These are phyloP conservation scores for Xanthoparmelia taractica DNA, from an alignment of 495 filamentous ascomycete species.

Conservation along the genomic window DNA sequence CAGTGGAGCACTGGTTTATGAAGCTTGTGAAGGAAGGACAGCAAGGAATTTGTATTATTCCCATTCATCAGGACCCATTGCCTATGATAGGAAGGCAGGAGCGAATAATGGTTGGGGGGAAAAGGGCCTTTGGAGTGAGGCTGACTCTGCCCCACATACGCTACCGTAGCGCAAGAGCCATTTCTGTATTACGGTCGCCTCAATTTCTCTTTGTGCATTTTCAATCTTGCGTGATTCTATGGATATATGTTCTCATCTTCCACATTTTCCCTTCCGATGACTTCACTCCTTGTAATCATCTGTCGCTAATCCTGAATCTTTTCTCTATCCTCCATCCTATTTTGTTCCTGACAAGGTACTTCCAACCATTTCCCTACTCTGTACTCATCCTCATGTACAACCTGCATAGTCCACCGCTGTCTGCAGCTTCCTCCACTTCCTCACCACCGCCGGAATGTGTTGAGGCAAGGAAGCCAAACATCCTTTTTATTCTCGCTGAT, in stretches of 20 bases:
- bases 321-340: neutral
- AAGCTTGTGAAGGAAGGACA: neutral
- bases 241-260: conserved; percentile 1
- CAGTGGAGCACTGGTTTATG: neutral
- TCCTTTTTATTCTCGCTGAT: conserved; percentile 87
- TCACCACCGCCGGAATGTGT: conserved; percentile 18
- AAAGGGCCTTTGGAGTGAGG: too few relatives aligned
- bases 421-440: conserved; percentile 9
- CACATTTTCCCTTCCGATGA: neutral
- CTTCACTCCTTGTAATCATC: neutral
- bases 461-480: conserved; percentile 51
- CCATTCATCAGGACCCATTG: neutral
- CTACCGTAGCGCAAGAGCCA: neutral
- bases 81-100: neutral
- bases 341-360: conserved; percentile 5
- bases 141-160: conserved; percentile 3
- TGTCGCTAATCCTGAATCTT: neutral
- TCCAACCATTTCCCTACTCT: neutral
- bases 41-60: neutral
- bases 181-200: neutral
- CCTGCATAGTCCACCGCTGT: conserved; percentile 6
- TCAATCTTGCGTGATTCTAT: neutral
- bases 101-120: neutral
- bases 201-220: neutral
- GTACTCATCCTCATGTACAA: conserved; percentile 9